A percentile compares a stretch with the other conserved stretches of the same genome.
Evolutionary conservation across 345 rosid genomes (phyloP).

Genomic region (Melaleuca alternifolia): DNA sequence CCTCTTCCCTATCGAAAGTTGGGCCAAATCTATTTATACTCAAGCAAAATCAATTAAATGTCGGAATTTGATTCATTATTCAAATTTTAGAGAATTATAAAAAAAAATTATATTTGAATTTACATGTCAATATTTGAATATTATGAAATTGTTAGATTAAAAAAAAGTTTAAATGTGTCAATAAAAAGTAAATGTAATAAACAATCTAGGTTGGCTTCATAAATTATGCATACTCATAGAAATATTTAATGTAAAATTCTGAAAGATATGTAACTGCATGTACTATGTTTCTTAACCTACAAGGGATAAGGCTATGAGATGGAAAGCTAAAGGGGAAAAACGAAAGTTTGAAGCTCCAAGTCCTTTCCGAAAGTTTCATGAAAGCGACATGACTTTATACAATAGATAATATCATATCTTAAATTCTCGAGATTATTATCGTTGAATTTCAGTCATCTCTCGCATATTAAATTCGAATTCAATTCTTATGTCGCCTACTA

Average conservation of each 20-base stretch:
- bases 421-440: not conserved
- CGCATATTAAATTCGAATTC: not conserved
- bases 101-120: no score
- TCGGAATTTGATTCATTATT: not conserved
- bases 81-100: not conserved
- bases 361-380: not conserved
- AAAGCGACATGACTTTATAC: not conserved
- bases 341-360: not conserved
- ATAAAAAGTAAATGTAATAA: not conserved
- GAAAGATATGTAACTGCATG: not conserved
- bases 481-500: not conserved
- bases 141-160: no score
- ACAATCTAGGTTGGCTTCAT: not conserved
- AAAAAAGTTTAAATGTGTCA: not conserved
- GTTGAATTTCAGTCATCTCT: not conserved
- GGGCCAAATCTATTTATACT: no score
- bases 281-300: not conserved
- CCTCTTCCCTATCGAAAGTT: no score
- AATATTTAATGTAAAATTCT: not conserved
- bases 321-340: not conserved
- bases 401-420: not conserved
- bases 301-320: not conserved
- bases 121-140: not conserved
- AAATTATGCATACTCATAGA: not conserved
- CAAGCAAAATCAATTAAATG: no score